Base-by-base conservation (phyloP, 2,329 filamentous ascomycete species). In the Apiospora koreana region DNA sequence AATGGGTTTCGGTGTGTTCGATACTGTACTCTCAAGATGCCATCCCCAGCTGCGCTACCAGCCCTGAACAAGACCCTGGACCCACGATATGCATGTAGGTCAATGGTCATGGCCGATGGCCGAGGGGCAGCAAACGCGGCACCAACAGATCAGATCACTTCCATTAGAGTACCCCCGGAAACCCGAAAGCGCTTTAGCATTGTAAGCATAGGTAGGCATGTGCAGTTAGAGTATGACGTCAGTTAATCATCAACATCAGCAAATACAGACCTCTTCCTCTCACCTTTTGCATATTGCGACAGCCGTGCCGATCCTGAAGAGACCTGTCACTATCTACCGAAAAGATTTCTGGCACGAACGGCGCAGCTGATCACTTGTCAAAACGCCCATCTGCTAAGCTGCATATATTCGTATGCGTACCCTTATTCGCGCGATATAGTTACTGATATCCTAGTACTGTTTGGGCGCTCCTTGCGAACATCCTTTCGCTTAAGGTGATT, bases 371-470 rank as follows among this genome's bases (percentile, higher is more conserved):
- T 62, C 31, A 62, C 18, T 62, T 62, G 54, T 62, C 31, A 62
- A 62, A 62, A 62, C 54, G 31, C 54, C 54, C 31, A 62, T 62
- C 54, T 35, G 35, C 28, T 38, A 21, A 35, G 54, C 31, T 62
- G 54, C 54, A 62, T 38, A 62, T 23, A 62, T 28, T 38, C 31
- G 28, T 38, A 23, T 62, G 18, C 54, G 21, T n/a, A n/a, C 54
- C 54, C 31, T 38, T 62, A 35, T 62, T 62, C 54, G n/a, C 28
- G 54, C 54, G 28, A 62, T n/a, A n/a, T n/a, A n/a, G n/a, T n/a
- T n/a, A n/a, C n/a, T n/a, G n/a, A n/a, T 62, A 62, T 62, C 54
- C 54, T 62, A 62, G 54, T 38, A 62, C 54, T 38, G 54, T 62
- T 62, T 62, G 28, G 54, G 54, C 18, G 54, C 10, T 62, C 2